These are phyloP conservation scores for Colletotrichum agaves DNA, from an alignment of 2,329 filamentous ascomycete species.

Conservation along the genomic window DNA sequence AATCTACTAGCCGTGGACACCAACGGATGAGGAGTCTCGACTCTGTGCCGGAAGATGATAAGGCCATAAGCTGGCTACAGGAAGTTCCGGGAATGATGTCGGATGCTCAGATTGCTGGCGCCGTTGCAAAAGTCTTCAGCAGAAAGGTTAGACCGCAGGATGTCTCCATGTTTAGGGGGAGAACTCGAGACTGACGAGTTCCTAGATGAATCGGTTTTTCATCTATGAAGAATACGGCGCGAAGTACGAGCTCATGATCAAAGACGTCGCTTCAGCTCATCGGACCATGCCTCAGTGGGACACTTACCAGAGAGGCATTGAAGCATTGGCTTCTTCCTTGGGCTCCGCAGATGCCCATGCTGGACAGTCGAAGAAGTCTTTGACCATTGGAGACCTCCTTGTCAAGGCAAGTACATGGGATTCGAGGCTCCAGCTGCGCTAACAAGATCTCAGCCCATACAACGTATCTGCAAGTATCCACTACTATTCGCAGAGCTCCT, in stretches of 20 bases:
- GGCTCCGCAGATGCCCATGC: slow-evolving; percentile 74
- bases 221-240: slow-evolving; percentile 92
- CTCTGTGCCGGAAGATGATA: slow-evolving; percentile 54
- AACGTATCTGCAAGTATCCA: slow-evolving; percentile 91
- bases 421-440: neutral
- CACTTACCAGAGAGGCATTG: slow-evolving; percentile 85
- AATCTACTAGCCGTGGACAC: slow-evolving; percentile 46
- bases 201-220: slow-evolving; percentile 82
- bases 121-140: slow-evolving; percentile 70
- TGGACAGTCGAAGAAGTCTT: slow-evolving; percentile 75
- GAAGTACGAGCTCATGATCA: slow-evolving; percentile 87
- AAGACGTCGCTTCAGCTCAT: slow-evolving; percentile 77
- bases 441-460: slow-evolving; percentile 75
- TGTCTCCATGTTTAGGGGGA: neutral
- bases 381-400: slow-evolving; percentile 86
- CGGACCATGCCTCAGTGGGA: slow-evolving; percentile 79
- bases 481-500: slow-evolving; percentile 86
- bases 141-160: slow-evolving; percentile 60
- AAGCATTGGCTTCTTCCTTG: slow-evolving; percentile 81
- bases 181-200: neutral
- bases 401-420: slow-evolving; percentile 75
- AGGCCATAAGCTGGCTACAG: slow-evolving; percentile 54
- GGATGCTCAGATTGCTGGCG: slow-evolving; percentile 68
- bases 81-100: slow-evolving; percentile 62
- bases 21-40: slow-evolving; percentile 61